A percentile compares a stretch with the other conserved stretches of the same genome.
phyloP scores from a whole-genome alignment of 371 early-diverging fungal genomes.

The Massospora cicadina region DNA sequence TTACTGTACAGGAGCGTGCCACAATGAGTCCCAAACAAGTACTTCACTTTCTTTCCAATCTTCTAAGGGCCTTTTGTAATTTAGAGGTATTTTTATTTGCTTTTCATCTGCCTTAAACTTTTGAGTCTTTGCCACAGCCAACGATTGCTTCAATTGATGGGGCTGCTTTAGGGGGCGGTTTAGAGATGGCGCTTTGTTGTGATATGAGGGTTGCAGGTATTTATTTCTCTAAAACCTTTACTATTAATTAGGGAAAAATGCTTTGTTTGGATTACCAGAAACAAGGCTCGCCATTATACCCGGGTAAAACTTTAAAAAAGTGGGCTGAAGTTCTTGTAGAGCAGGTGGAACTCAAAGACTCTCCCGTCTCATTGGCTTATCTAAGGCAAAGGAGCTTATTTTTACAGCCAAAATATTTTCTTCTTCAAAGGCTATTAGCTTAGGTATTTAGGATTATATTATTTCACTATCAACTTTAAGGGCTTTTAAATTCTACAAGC shows the following conservation, averaged over 20 bases:
- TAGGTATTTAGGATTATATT: slow-evolving; percentile 22
- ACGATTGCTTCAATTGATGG: slow-evolving; percentile 94
- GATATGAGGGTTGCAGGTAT: slow-evolving; percentile 66
- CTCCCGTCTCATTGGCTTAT: slow-evolving; percentile 66
- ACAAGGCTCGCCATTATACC: slow-evolving; percentile 93
- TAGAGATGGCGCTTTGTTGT: slow-evolving; percentile 83
- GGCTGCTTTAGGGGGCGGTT: slow-evolving; percentile 86
- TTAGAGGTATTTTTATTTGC: slow-evolving; percentile 52
- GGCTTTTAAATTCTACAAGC: slow-evolving; percentile 64
- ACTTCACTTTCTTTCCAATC: slow-evolving; percentile 53
- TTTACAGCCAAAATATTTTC: slow-evolving; percentile 61
- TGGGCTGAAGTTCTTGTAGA: slow-evolving; percentile 19
- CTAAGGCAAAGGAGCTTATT: slow-evolving; percentile 83
- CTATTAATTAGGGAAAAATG: slow-evolving; percentile 21
- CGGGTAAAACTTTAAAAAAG: slow-evolving; percentile 32
- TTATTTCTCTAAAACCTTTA: background rate
- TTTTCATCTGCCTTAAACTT: too few species aligned
- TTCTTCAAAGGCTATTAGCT: slow-evolving; percentile 36
- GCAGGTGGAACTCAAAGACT: slow-evolving; percentile 94
- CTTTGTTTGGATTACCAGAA: slow-evolving; percentile 82
- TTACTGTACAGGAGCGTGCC: slow-evolving; percentile 51
- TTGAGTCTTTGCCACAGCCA: slow-evolving; percentile 64
- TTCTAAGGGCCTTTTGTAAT: slow-evolving; percentile 61
- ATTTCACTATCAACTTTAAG: slow-evolving; percentile 19
- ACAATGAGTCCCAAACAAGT: slow-evolving; percentile 73